A percentile compares a stretch with the other conserved stretches of the same genome.
Evolutionary conservation across 345 rosid genomes (phyloP).

Genomic region (Eucalyptus marginata): DNA sequence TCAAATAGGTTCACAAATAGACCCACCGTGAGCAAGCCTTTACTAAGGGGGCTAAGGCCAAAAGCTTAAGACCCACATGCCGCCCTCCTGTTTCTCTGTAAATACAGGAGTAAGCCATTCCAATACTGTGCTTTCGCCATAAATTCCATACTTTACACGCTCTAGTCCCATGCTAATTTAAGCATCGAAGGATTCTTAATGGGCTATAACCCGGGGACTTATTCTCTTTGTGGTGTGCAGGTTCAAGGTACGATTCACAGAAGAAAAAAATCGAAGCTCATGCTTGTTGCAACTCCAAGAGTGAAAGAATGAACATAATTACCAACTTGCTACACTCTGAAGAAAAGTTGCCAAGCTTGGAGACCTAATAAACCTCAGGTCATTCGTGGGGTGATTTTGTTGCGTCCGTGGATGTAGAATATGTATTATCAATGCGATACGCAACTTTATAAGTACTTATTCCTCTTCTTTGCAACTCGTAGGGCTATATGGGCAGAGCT

Average conservation of each 20-base stretch:
- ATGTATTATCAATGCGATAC: accelerated
- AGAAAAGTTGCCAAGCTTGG: neutral
- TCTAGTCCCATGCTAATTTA: no score
- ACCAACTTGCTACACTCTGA: neutral
- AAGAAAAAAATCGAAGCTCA: no score
- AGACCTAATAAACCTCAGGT: neutral
- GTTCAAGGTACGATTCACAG: neutral
- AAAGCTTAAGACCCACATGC: no score
- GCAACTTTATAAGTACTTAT: neutral
- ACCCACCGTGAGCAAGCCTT: no score
- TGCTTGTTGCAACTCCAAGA: no score
- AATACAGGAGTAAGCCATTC: no score
- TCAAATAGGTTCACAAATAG: no score
- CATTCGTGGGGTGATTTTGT: neutral
- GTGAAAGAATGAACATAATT: neutral
- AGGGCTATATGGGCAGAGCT: no score
- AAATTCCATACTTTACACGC: no score
- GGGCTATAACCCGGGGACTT: neutral
- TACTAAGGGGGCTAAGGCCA: no score
- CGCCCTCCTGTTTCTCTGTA: no score
- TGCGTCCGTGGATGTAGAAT: neutral
- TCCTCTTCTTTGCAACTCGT: neutral
- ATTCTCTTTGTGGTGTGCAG: neutral
- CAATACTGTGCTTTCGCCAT: no score
- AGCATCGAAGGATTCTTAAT: neutral